These are phyloP conservation scores for Drosera capensis DNA, from an alignment of 148 eudicot species.

Conservation along the genomic window DNA sequence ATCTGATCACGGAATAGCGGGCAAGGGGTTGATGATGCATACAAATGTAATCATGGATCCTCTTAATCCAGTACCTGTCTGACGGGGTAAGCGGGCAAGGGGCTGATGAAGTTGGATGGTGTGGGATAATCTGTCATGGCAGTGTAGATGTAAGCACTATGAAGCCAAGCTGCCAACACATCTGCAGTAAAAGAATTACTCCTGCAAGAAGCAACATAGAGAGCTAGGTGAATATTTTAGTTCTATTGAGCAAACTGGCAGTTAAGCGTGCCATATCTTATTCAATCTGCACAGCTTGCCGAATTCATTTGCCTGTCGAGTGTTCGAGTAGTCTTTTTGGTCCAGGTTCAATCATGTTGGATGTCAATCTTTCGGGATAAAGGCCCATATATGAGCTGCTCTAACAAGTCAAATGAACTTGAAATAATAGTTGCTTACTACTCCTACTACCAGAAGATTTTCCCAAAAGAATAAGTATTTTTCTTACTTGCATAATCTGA, in stretches of 20 bases:
- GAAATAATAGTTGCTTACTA: too few relatives aligned
- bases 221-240: background rate
- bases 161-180: conserved; percentile 30
- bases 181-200: conserved; percentile 16
- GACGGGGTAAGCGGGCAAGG: conserved; percentile 68
- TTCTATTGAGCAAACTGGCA: too few relatives aligned
- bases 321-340: too few relatives aligned
- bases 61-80: conserved; percentile 28
- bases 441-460: too few relatives aligned
- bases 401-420: too few relatives aligned
- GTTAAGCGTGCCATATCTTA: too few relatives aligned
- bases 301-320: too few relatives aligned
- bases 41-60: background rate
- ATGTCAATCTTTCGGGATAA: background rate
- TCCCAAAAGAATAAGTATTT: too few relatives aligned
- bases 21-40: background rate
- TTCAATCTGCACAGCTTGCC: too few relatives aligned
- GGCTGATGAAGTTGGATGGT: conserved; percentile 54
- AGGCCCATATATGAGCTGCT: background rate
- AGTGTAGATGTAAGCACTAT: conserved; percentile 35
- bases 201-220: conserved; percentile 3
- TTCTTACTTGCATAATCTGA: conserved; percentile 68
- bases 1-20: background rate
- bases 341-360: background rate
- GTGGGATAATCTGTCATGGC: conserved; percentile 94